These are phyloP conservation scores for Fraxinus sp. DNA, from an alignment of 305 asterid genomes.

Conservation along the genomic window DNA sequence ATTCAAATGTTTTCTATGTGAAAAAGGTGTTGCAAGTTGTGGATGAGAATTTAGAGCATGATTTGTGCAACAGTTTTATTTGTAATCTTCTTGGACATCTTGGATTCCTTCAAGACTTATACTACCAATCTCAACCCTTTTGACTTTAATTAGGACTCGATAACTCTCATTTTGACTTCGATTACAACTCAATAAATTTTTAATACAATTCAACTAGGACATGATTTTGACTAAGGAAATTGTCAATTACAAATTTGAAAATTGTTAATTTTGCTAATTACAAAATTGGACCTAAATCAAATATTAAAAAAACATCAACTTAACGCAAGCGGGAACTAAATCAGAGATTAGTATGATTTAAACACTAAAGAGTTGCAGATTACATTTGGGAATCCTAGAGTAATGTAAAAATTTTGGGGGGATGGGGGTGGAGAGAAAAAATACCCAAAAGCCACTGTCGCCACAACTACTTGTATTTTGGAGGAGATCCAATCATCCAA, in stretches of 20 bases:
- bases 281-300: not conserved
- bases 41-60: not conserved
- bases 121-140: not conserved
- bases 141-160: not conserved
- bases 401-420: not conserved
- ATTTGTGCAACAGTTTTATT: not conserved
- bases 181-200: not conserved
- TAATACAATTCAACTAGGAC: not conserved
- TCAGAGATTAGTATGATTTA: conserved; percentile 8
- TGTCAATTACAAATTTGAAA: not conserved
- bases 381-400: conserved; percentile 3
- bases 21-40: not conserved
- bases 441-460: conserved; percentile 98
- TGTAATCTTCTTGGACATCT: not conserved
- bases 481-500: conserved; percentile 90
- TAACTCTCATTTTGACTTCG: not conserved
- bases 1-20: not conserved
- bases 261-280: not conserved
- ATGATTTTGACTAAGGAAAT: not conserved
- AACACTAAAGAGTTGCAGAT: conserved; percentile 2
- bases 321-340: not conserved
- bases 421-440: conserved; percentile 22
- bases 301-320: not conserved
- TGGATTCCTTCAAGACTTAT: not conserved
- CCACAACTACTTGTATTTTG: conserved; percentile 88